Percentiles rank a stretch among this genome's conserved stretches.
Evolutionary conservation across 1,139 yeast genomes (phyloP).

Genomic region (Kodamaea ohmeri): DNA sequence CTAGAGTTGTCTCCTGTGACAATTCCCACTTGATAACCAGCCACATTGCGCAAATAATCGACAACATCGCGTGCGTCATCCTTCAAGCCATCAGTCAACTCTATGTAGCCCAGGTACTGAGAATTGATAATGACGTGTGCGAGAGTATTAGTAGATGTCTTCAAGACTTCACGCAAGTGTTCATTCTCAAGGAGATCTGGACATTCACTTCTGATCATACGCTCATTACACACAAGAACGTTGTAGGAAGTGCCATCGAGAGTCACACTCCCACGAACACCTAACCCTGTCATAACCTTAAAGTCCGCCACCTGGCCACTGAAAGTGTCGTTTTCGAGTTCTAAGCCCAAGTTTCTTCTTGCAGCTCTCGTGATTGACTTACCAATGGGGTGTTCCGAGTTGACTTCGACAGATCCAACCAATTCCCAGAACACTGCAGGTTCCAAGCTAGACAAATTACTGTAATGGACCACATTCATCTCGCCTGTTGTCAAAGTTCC

Average conservation of each 20-base stretch:
- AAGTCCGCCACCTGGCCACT: conserved; percentile 36
- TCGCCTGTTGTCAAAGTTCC: conserved; percentile 90
- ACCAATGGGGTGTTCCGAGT: conserved; percentile 89
- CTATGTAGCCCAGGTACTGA: conserved; percentile 59
- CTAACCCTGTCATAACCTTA: conserved; percentile 65
- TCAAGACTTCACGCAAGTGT: conserved; percentile 14
- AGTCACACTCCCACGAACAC: conserved; percentile 53
- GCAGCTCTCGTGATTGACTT: conserved; percentile 54
- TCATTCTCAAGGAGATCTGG: conserved; percentile 15
- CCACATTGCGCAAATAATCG: conserved; percentile 44
- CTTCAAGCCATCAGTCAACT: conserved; percentile 68
- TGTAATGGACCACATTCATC: conserved; percentile 52
- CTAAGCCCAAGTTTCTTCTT: conserved; percentile 23
- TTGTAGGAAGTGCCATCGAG: conserved; percentile 20
- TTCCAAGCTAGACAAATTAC: conserved; percentile 12
- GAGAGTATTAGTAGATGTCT: conserved; percentile 28
- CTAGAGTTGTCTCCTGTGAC: conserved; percentile 81
- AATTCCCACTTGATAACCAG: conserved; percentile 73
- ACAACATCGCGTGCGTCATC: conserved; percentile 63
- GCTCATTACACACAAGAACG: conserved; percentile 58
- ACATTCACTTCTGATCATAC: conserved; percentile 36
- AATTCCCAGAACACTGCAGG: conserved; percentile 51
- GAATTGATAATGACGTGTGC: conserved; percentile 53
- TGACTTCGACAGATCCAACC: conserved; percentile 60
- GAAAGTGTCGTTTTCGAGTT: conserved; percentile 35